phyloP scores from a whole-genome alignment of 306 rosid genomes.

The Castanospermum australe region DNA sequence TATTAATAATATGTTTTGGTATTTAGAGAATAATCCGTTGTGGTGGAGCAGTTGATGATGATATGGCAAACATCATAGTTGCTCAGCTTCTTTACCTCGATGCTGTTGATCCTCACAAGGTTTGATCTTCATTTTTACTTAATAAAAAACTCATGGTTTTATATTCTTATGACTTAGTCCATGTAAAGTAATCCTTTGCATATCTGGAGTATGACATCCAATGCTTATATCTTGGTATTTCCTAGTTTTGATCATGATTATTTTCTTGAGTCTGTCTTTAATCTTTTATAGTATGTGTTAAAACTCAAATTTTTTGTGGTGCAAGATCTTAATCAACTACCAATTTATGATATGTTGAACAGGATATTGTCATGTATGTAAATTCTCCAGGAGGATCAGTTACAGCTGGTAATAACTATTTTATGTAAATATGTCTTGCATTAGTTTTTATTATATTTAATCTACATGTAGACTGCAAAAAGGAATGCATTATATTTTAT shows the following conservation, averaged over 20 bases:
- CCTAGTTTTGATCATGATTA: neutral
- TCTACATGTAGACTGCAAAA: neutral
- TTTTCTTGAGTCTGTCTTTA: neutral
- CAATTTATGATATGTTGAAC: slow-evolving; percentile 35
- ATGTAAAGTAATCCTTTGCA: neutral
- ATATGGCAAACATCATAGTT: slow-evolving; percentile 97
- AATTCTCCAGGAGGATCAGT: slow-evolving; percentile 99
- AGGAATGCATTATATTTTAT: neutral
- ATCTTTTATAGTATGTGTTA: neutral
- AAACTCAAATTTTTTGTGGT: neutral
- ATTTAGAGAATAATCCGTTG: slow-evolving; percentile 86
- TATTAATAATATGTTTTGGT: slow-evolving; percentile 19
- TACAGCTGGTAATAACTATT: slow-evolving; percentile 75
- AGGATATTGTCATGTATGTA: slow-evolving; percentile 97
- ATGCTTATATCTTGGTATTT: neutral
- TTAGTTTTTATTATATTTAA: neutral
- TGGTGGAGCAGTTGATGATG: slow-evolving; percentile 99
- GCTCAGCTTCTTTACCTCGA: slow-evolving; percentile 98
- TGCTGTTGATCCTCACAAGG: slow-evolving; percentile 95
- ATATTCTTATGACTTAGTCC: neutral
- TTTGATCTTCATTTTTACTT: slow-evolving; percentile 28
- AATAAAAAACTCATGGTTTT: neutral
- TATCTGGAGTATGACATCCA: neutral
- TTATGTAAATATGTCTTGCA: slow-evolving; percentile 15
- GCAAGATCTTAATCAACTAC: slow-evolving; percentile 11